A percentile compares a stretch with the other conserved stretches of the same genome.
Conservation (phyloP, 371 early-diverging fungal genomes). For the Lichtheimia ornata region DNA sequence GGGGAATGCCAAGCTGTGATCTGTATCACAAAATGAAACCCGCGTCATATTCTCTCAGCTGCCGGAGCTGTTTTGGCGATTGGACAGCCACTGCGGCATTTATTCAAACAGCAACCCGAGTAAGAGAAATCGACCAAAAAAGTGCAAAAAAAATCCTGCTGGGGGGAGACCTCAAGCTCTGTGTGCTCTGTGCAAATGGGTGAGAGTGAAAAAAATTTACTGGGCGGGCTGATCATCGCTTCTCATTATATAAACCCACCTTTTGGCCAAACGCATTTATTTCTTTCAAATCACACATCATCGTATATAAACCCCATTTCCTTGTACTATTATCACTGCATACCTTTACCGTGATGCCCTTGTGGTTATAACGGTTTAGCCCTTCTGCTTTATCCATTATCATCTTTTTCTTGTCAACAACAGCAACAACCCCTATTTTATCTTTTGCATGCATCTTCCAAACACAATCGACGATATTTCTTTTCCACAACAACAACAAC, state of each 20-base stretch:
- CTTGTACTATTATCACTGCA: not conserved
- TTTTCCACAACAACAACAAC: not conserved
- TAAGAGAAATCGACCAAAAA: not conserved
- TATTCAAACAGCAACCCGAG: slow-evolving; percentile 1
- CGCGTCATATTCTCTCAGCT: slow-evolving; percentile 2
- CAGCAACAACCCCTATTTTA: not conserved
- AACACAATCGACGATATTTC: not conserved
- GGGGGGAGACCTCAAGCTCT: no score
- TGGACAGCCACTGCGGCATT: slow-evolving; percentile 1
- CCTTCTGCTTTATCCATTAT: no score
- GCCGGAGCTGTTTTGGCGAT: slow-evolving; percentile 4
- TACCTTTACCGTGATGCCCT: no score
- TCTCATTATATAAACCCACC: slow-evolving; percentile 2
- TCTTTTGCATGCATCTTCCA: not conserved
- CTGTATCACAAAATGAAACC: not conserved
- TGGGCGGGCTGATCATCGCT: not conserved
- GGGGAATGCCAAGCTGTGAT: slow-evolving; percentile 3
- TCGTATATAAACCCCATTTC: not conserved
- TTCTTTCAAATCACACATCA: not conserved
- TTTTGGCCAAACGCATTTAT: not conserved
- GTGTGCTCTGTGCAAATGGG: no score
- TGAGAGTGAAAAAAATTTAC: slow-evolving; percentile 1
- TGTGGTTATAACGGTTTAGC: no score
- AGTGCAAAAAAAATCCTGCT: not conserved
- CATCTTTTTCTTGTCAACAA: not conserved